A percentile compares a stretch with the other conserved stretches of the same genome.
These are phyloP conservation scores for Colletotrichum somersetense DNA, from an alignment of 2,329 filamentous ascomycete species.

Conservation along the genomic window DNA sequence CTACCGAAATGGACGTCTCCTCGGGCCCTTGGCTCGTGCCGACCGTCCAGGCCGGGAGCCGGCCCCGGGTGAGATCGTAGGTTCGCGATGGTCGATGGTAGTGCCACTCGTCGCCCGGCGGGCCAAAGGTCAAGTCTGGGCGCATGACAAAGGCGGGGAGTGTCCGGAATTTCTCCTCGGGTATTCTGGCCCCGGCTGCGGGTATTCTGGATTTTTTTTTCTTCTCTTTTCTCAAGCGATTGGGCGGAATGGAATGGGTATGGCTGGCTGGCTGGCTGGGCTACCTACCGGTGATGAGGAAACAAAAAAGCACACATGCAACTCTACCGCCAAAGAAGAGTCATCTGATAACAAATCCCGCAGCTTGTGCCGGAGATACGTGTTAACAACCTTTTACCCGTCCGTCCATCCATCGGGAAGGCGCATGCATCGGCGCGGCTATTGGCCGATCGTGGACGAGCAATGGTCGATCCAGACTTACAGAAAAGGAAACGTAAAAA, in stretches of 20 bases:
- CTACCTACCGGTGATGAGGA: no score
- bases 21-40: slow-evolving; percentile 35
- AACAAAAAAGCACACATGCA: slow-evolving; percentile 17
- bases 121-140: slow-evolving; percentile 36
- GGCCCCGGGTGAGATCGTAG: slow-evolving; percentile 40
- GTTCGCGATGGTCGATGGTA: slow-evolving; percentile 38
- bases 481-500: slow-evolving; percentile 21
- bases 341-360: slow-evolving; percentile 20
- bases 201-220: slow-evolving; percentile 11
- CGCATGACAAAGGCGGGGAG: slow-evolving; percentile 17
- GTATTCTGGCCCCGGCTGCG: slow-evolving; percentile 34
- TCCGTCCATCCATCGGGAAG: slow-evolving; percentile 12
- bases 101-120: slow-evolving; percentile 37
- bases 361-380: slow-evolving; percentile 6
- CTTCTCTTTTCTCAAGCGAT: slow-evolving; percentile 10
- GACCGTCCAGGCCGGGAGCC: slow-evolving; percentile 30
- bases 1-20: slow-evolving; percentile 51
- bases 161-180: slow-evolving; percentile 32
- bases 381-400: background rate
- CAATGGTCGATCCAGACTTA: background rate
- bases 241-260: slow-evolving; percentile 1
- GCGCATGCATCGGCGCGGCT: slow-evolving; percentile 31
- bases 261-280: background rate
- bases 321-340: slow-evolving; percentile 1
- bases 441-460: slow-evolving; percentile 18